A percentile compares a stretch with the other conserved stretches of the same genome.
These are phyloP conservation scores for Botrytis fragariae DNA, from an alignment of 2,329 filamentous ascomycete species.

Conservation along the genomic window DNA sequence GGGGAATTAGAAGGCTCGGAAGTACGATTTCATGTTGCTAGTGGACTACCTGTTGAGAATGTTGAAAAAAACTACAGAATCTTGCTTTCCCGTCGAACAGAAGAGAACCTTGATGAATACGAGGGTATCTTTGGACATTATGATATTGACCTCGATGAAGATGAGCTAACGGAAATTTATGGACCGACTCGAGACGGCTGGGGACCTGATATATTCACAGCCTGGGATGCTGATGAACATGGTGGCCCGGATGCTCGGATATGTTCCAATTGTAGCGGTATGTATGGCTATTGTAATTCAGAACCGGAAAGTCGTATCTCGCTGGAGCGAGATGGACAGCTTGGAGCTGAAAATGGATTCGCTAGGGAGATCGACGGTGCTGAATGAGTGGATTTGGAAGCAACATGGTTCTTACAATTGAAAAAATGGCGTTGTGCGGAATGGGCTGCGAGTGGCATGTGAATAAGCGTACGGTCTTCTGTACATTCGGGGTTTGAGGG, in stretches of 20 bases:
- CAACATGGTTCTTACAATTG: too few species aligned
- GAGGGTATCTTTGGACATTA: neutral
- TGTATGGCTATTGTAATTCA: neutral
- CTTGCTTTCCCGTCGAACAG: neutral
- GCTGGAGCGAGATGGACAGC: neutral
- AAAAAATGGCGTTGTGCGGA: too few species aligned
- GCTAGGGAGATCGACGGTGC: neutral
- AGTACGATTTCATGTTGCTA: neutral
- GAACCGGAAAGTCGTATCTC: too few species aligned
- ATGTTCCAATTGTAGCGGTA: neutral
- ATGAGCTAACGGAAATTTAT: neutral
- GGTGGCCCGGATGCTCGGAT: neutral
- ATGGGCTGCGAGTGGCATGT: too few species aligned
- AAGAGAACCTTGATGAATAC: neutral
- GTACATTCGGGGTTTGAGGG: neutral
- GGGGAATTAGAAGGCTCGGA: neutral
- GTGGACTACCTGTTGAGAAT: neutral
- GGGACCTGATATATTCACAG: neutral
- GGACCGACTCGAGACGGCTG: neutral
- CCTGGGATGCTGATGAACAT: neutral
- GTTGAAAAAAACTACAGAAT: neutral
- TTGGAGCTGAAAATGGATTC: neutral
- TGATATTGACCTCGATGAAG: neutral
- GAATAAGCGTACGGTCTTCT: neutral
- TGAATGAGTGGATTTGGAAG: neutral